Base-by-base conservation (phyloP, 805 yeast genomes). In the Saturnispora saitoi region DNA sequence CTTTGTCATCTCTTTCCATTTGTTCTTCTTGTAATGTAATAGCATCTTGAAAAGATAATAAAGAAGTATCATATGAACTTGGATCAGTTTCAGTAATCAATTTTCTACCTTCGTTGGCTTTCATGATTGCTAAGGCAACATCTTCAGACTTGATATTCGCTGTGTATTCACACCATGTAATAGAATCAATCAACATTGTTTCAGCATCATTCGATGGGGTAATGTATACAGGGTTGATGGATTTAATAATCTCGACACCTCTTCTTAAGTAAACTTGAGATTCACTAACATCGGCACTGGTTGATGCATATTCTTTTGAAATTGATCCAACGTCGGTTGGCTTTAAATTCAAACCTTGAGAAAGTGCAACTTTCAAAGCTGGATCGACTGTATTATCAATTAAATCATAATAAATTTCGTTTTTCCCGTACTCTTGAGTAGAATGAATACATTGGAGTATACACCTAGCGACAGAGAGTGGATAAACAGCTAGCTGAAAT, bases 101-200 rank as follows among this genome's bases (percentile, higher is more conserved):
- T 14, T 68, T 56, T 12, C 64, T 63, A 20, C 69, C 63, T 7
- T 51, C 53, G 5, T 59, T 58, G 5, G 72, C 72, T 43, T 69
- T 66, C 65, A 73, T 70, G 38, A 85, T 68, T 39, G 73, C 67
- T 58, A 74, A 75, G 0, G 95, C 86, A 41, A 88, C 71, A 51
- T 86, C 88, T 45, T 86, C 83, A 55, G 86, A 86, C 52, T 72
- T 69, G 22, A 90, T 69, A 5, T 60, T 59, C 0, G 96, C 95
- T 9, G 71, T 66, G 56, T 75, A 77, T 44, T 66, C 63, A 51
- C 76, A 67, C 83, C 83, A 77, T n/a, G 63, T 52, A 32, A 77
- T 65, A 11, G 70, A 59, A 28, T 65, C 57, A 17, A 65, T 55
- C 20, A 62, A 41, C 31, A 53, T 46, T 3, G 51, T 48, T 14